Evolutionary conservation across 371 early-diverging fungal species (phyloP).

Genomic region (Quaeritorhiza haematococci): DNA sequence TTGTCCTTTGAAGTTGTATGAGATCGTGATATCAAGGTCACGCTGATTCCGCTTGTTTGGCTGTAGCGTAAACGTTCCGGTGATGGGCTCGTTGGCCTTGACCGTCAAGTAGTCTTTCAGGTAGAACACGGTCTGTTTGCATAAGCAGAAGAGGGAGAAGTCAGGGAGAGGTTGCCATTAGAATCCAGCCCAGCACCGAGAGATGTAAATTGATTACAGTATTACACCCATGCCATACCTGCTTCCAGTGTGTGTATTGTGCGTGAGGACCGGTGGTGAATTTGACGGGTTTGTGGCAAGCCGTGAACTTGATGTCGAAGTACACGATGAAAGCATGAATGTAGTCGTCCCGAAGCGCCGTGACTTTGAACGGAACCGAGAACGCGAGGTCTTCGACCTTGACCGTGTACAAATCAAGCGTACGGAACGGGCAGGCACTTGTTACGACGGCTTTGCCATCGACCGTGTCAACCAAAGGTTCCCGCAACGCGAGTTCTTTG

Average conservation of each 20-base stretch:
- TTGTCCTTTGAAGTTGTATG: constrained; percentile 67
- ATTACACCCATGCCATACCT: no score
- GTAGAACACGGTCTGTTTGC: constrained; percentile 49
- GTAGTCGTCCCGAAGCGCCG: constrained; percentile 51
- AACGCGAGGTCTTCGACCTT: constrained; percentile 68
- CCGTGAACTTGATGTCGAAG: constrained; percentile 80
- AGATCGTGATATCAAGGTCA: constrained; percentile 87
- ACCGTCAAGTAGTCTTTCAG: constrained; percentile 40
- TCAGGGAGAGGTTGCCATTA: not conserved
- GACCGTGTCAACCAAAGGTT: constrained; percentile 65
- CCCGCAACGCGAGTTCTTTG: constrained; percentile 56
- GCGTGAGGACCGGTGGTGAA: constrained; percentile 72
- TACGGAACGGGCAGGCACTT: constrained; percentile 30
- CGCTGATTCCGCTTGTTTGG: constrained; percentile 88
- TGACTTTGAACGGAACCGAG: constrained; percentile 58
- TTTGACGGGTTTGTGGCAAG: constrained; percentile 52
- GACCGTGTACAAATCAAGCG: constrained; percentile 53
- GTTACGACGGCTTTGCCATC: constrained; percentile 62
- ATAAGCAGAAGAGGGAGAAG: not conserved
- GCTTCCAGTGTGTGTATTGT: constrained; percentile 56
- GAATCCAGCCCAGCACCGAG: no score
- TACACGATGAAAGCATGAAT: constrained; percentile 74
- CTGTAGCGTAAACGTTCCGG: constrained; percentile 69
- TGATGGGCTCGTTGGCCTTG: constrained; percentile 72
- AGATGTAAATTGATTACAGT: no score